Evolutionary conservation across 805 yeast genomes (phyloP).

Genomic region (Peterozyma xylosa): DNA sequence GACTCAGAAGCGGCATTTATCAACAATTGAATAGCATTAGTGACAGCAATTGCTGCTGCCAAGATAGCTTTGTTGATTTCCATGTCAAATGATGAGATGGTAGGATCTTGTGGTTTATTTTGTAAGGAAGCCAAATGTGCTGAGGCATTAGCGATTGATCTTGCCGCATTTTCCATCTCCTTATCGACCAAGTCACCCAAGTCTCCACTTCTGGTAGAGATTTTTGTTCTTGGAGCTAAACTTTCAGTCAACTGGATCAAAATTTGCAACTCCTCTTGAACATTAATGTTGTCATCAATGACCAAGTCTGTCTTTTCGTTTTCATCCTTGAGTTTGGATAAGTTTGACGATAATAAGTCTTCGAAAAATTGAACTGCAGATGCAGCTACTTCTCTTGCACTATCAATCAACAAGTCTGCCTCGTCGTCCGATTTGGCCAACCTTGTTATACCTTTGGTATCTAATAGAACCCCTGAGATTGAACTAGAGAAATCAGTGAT

Average conservation of each 20-base stretch:
- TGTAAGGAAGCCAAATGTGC: conserved; percentile 47
- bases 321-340: conserved; percentile 38
- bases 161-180: conserved; percentile 69
- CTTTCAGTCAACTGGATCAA: conserved; percentile 49
- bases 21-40: conserved; percentile 66
- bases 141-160: conserved; percentile 61
- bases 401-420: conserved; percentile 39
- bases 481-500: conserved; percentile 58
- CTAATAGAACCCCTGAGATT: conserved; percentile 53
- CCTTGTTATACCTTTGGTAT: conserved; percentile 63
- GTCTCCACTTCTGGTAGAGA: conserved; percentile 35
- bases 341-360: conserved; percentile 44
- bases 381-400: conserved; percentile 51
- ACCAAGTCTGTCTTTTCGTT: conserved; percentile 73
- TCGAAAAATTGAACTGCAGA: conserved; percentile 56
- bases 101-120: conserved; percentile 39
- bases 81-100: conserved; percentile 45
- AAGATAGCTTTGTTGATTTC: conserved; percentile 73
- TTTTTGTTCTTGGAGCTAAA: conserved; percentile 33
- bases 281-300: conserved; percentile 64
- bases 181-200: conserved; percentile 64
- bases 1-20: conserved; percentile 73
- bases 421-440: conserved; percentile 40
- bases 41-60: conserved; percentile 72
- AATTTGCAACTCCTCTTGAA: conserved; percentile 63